Base-by-base conservation (phyloP, 192 early-diverging fungal genomes). In the Cetraspora pellucida region DNA sequence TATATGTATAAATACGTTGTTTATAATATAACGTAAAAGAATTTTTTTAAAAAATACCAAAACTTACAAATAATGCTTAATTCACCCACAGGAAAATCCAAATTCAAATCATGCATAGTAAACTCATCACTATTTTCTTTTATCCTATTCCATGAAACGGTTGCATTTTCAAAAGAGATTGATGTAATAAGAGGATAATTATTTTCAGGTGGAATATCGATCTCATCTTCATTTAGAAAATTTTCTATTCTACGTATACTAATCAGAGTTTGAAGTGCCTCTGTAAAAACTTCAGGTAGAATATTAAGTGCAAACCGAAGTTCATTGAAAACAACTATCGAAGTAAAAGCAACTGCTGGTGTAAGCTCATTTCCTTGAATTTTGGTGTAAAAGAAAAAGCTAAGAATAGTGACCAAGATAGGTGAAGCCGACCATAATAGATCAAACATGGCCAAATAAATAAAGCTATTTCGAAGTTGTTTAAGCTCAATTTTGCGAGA, bases 191-290 rank as follows among this genome's bases (percentile, higher is more conserved):
- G 3, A 44, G 44, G 49, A 28, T 70, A 79, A 19, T 60, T 66
- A 16, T 70, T 30, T 1, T 73, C 71, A 9, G 78, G 75, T 11
- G 17, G 14, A 43, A 76, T 72, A 23, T 44, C 21, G 23, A 94
- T 78, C 61, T 95, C 91, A 16, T 87, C 81, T 78, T 96, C 92
- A 19, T 79, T 79, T 61, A 98, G 83, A 76, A 94, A 98, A 61
- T 83, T 81, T 45, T 88, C 88, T 49, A 98, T 88, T 43, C 93
- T 91, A 27, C 77, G 79, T 23, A 93, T 66, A 70, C 91, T 90
- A 55, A 93, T 90, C 28, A 83, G 83, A 13, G 83, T 37, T 61
- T 89, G 87, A 63, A 92, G 77, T 9, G 84, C 67, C 78, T 82
- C 88, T 47, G 86, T 84, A 52, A 92, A 83, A 44, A 86, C 77